Conservation (phyloP, 176 grass and related monocot species). For the Cenchrus fungigraminus region DNA sequence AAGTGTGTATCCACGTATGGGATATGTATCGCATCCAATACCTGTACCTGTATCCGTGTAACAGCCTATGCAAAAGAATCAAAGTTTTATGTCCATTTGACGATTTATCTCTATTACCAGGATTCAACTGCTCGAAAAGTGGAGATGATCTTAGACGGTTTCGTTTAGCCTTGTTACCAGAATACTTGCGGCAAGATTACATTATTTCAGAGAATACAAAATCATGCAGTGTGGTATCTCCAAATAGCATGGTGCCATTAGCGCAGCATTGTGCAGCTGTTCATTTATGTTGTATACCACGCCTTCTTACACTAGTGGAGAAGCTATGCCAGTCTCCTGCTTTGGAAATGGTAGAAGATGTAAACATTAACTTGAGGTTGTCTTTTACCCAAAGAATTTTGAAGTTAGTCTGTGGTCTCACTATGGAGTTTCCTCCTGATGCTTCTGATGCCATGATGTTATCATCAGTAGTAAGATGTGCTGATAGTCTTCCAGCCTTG, state of each 20-base stretch:
- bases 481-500: constrained; percentile 67
- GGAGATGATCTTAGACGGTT: constrained; percentile 56
- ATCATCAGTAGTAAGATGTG: constrained; percentile 63
- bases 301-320: constrained; percentile 75
- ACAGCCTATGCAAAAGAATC: constrained; percentile 14
- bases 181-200: constrained; percentile 59
- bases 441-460: constrained; percentile 60
- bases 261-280: constrained; percentile 67
- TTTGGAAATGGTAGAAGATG: constrained; percentile 73
- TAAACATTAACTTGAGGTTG: constrained; percentile 75
- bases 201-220: constrained; percentile 46
- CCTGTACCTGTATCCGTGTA: no score
- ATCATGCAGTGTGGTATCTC: constrained; percentile 50
- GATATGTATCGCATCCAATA: no score
- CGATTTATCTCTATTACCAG: constrained; percentile 39
- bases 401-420: constrained; percentile 66
- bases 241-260: constrained; percentile 60
- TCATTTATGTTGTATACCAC: constrained; percentile 66
- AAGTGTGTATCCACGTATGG: no score
- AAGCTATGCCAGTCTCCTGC: constrained; percentile 63
- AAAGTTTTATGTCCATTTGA: constrained; percentile 34
- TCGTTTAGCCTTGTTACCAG: constrained; percentile 67
- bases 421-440: constrained; percentile 64
- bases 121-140: constrained; percentile 74
- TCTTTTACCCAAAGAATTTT: constrained; percentile 81